Conservation (phyloP, 352 stramenopile genomes). For the Pythium plurisporium region DNA sequence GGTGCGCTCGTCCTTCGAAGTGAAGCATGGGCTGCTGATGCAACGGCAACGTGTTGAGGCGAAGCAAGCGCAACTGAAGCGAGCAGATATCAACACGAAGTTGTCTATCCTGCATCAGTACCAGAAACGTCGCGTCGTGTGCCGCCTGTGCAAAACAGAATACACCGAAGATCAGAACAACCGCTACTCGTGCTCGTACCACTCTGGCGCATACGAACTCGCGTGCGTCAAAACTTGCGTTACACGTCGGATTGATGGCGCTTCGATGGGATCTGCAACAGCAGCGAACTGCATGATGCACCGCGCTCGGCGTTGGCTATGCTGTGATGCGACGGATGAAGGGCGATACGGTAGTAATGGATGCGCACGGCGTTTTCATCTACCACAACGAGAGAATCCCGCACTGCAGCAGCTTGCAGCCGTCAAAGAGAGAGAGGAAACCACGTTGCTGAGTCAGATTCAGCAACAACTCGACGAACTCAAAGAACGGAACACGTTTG, state of each 20-base stretch:
- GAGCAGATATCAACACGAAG: slow-evolving; percentile 23
- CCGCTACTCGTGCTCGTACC: slow-evolving; percentile 56
- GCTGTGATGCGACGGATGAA: slow-evolving; percentile 71
- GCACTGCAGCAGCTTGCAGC: slow-evolving; percentile 36
- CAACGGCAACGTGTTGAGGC: slow-evolving; percentile 43
- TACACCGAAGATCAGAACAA: slow-evolving; percentile 79
- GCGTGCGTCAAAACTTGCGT: slow-evolving; percentile 54
- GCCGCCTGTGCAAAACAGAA: slow-evolving; percentile 51
- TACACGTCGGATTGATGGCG: slow-evolving; percentile 26
- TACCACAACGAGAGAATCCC: slow-evolving; percentile 45
- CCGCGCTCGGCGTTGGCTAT: slow-evolving; percentile 63
- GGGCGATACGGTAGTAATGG: slow-evolving; percentile 59
- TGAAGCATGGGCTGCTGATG: slow-evolving; percentile 59
- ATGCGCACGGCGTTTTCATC: slow-evolving; percentile 50
- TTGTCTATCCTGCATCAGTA: slow-evolving; percentile 57
- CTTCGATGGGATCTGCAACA: background rate
- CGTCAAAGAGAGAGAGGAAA: slow-evolving; percentile 40
- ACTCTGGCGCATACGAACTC: slow-evolving; percentile 57
- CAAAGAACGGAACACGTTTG: slow-evolving; percentile 46
- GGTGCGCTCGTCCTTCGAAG: slow-evolving; percentile 56
- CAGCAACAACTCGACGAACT: slow-evolving; percentile 60
- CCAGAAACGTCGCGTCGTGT: slow-evolving; percentile 48
- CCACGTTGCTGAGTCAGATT: slow-evolving; percentile 39
- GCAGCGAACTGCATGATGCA: slow-evolving; percentile 63
- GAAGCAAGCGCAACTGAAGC: slow-evolving; percentile 7